Percentiles rank a stretch among this genome's conserved stretches.
Evolutionary conservation across 176 grass and related monocot genomes (phyloP).

Genomic region (Paspalum notatum): DNA sequence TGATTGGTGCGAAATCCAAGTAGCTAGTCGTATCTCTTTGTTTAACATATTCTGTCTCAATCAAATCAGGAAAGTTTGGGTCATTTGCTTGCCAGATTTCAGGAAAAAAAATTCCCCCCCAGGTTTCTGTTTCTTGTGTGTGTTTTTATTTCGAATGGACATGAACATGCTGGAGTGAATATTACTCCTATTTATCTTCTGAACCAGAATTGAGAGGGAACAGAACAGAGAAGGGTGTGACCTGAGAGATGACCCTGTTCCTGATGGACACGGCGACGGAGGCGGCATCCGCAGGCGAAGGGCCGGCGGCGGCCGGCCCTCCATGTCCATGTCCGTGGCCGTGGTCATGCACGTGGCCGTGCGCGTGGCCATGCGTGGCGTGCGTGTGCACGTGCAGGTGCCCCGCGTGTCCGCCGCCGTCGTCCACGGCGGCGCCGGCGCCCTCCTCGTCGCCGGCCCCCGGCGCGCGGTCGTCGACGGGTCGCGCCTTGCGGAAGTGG

Average conservation of each 20-base stretch:
- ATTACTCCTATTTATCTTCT: neutral
- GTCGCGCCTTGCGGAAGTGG: slow-evolving; percentile 53
- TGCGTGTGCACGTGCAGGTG: slow-evolving; percentile 63
- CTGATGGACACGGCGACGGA: slow-evolving; percentile 49
- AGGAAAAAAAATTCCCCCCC: neutral
- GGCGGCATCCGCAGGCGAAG: slow-evolving; percentile 52
- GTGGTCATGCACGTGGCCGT: slow-evolving; percentile 28
- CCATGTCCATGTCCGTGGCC: slow-evolving; percentile 35
- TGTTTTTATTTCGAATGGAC: neutral
- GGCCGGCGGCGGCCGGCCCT: neutral
- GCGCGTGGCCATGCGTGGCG: slow-evolving; percentile 63
- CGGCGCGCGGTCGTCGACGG: slow-evolving; percentile 30
- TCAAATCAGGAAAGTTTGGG: neutral
- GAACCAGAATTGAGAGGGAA: too few species aligned
- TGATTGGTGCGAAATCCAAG: slow-evolving; percentile 25
- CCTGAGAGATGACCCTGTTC: slow-evolving; percentile 75
- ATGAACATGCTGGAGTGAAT: neutral
- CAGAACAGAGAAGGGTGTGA: slow-evolving; percentile 21
- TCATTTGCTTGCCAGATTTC: neutral
- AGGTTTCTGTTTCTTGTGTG: neutral
- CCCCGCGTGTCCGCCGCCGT: slow-evolving; percentile 39
- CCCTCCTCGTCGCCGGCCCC: slow-evolving; percentile 28
- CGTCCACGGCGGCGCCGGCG: neutral
- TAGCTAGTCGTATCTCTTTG: neutral
- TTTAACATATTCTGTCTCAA: neutral